Base-by-base conservation (phyloP, 2,329 filamentous ascomycete species). In the Beauveria asiatica region DNA sequence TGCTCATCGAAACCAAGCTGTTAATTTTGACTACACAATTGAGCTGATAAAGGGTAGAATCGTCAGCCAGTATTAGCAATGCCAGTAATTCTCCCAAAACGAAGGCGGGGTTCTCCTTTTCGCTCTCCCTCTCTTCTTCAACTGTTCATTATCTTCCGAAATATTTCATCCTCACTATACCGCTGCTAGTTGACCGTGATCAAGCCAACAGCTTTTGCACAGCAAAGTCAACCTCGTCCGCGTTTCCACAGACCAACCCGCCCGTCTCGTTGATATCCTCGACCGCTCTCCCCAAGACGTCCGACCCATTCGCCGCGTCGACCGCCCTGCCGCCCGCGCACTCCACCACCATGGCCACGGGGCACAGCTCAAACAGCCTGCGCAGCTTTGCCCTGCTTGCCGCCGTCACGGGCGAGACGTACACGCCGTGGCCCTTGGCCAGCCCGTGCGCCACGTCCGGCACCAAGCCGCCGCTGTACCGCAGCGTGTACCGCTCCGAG, bases 351-450 rank as follows among this genome's bases (percentile, higher is more conserved):
- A 87, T 70, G 0, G 83, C 83, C n/a, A 87, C 69, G 1, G 84
- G 84, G 51, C 76, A 78, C 21, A 87, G 66, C 70, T 87, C 84
- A 61, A 83, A 87, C 30, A 86, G 69, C 7, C 79, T 71, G 39
- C 84, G 73, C 62, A 87, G 69, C 74, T 87, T 87, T 0, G 84
- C 81, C 64, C 73, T 74, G 65, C 78, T 82, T 10, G 67, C 67
- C 0, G 63, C 67, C 1, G 81, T 81, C 5, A 84, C 82, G 0
- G 84, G 84, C 1, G 78, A 83, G 2, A 85, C 66, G 65, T 86
- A 87, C 1, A 87, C 68, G 1, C 84, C 84, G 58, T 86, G 83
- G 0, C 83, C 82, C 69, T 86, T 86, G 62, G 81, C 78, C 8
- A 87, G 70, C 4, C 79, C 76, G 61, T 86, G 84, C 13, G 81